Evolutionary conservation across 805 yeast genomes (phyloP).

Genomic region (Ogataea zsoltii): DNA sequence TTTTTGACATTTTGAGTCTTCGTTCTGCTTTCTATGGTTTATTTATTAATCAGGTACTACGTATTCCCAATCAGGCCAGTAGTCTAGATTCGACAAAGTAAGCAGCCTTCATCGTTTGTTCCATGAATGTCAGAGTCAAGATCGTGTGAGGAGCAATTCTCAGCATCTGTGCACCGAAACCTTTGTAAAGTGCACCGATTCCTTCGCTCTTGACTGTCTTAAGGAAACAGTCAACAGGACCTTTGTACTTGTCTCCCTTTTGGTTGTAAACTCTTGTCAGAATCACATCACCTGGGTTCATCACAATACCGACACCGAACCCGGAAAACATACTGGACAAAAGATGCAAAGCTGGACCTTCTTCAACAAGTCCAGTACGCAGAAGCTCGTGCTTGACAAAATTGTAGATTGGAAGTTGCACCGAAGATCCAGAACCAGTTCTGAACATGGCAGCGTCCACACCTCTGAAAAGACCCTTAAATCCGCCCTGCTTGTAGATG

Average conservation of each 20-base stretch:
- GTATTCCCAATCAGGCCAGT: slow-evolving; percentile 6
- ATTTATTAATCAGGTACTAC: background rate
- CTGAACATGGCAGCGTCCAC: slow-evolving; percentile 92
- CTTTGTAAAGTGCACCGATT: slow-evolving; percentile 84
- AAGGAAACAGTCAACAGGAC: slow-evolving; percentile 84
- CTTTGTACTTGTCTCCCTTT: slow-evolving; percentile 80
- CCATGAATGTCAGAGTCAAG: slow-evolving; percentile 89
- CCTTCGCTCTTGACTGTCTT: slow-evolving; percentile 88
- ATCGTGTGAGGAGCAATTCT: slow-evolving; percentile 96
- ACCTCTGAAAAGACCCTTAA: slow-evolving; percentile 82
- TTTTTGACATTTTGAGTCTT: too few relatives aligned
- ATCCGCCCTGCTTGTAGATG: slow-evolving; percentile 67
- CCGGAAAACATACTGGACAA: slow-evolving; percentile 79
- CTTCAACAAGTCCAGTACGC: slow-evolving; percentile 50
- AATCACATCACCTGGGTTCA: slow-evolving; percentile 98
- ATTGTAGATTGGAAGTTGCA: slow-evolving; percentile 89
- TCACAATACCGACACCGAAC: slow-evolving; percentile 87
- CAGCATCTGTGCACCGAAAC: slow-evolving; percentile 88
- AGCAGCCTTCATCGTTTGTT: slow-evolving; percentile 78
- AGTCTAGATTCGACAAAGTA: slow-evolving; percentile 40
- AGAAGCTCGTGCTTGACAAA: slow-evolving; percentile 66
- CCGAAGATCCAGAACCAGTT: slow-evolving; percentile 95
- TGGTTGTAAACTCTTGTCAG: slow-evolving; percentile 95
- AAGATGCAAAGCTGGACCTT: slow-evolving; percentile 72
- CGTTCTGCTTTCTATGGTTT: background rate